phyloP scores from a whole-genome alignment of 345 rosid species.

The Ailanthus altissimus region DNA sequence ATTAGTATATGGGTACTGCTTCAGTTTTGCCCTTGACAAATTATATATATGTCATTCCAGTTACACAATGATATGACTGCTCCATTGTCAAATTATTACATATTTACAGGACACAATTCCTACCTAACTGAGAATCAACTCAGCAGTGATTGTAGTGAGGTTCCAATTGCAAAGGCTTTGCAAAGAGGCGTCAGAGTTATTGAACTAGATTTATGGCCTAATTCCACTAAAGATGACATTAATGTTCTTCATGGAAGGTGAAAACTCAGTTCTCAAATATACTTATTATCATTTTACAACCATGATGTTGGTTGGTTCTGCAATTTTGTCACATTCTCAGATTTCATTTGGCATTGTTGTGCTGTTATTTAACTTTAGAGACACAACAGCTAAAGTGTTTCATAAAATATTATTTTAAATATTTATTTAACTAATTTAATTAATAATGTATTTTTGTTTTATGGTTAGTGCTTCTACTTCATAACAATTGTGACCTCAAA shows the following conservation, averaged over 20 bases:
- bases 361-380: no score
- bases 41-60: slow-evolving; percentile 41
- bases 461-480: no score
- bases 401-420: no score
- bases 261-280: not conserved
- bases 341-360: no score
- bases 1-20: not conserved
- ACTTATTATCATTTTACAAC: no score
- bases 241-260: slow-evolving; percentile 96
- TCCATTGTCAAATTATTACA: slow-evolving; percentile 88
- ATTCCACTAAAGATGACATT: slow-evolving; percentile 66
- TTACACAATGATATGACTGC: slow-evolving; percentile 90
- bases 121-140: slow-evolving; percentile 96
- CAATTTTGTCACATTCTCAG: no score
- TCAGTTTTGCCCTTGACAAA: not conserved
- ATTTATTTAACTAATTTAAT: no score
- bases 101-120: slow-evolving; percentile 94
- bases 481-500: no score
- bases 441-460: no score
- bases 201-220: slow-evolving; percentile 95
- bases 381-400: no score
- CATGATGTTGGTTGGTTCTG: no score
- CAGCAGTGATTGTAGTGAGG: slow-evolving; percentile 95
- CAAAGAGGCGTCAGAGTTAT: slow-evolving; percentile 83
- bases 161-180: slow-evolving; percentile 76